Conservation (phyloP, 441 rosid species). For the Populus tomentosa region DNA sequence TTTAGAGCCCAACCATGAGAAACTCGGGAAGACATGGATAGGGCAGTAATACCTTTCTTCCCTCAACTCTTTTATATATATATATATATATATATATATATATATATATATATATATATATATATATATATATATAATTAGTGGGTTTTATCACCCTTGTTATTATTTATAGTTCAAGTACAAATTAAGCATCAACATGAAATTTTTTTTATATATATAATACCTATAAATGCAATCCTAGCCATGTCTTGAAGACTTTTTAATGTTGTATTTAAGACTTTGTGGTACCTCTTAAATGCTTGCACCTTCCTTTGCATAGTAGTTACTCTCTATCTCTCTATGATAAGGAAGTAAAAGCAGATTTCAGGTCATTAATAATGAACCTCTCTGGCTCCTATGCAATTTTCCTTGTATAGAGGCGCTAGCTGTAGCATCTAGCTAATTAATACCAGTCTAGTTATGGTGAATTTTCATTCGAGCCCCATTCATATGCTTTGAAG, state of each 20-base stretch:
- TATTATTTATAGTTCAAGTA: too few relatives aligned
- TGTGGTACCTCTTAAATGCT: slow-evolving; percentile 25
- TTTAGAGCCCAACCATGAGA: too few relatives aligned
- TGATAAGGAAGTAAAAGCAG: not conserved
- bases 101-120: too few relatives aligned
- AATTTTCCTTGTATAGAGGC: not conserved
- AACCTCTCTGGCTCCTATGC: not conserved
- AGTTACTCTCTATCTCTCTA: not conserved
- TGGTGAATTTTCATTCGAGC: too few relatives aligned
- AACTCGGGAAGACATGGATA: too few relatives aligned
- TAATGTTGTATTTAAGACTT: slow-evolving; percentile 28
- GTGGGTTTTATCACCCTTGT: too few relatives aligned
- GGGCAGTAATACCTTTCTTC: too few relatives aligned
- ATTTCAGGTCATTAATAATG: not conserved
- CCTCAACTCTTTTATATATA: too few relatives aligned
- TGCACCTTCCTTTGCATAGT: slow-evolving; percentile 21
- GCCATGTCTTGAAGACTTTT: not conserved
- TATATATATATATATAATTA: too few relatives aligned
- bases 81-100: too few relatives aligned
- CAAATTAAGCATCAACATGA: not conserved
- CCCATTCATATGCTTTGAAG: too few relatives aligned
- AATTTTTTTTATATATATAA: not conserved
- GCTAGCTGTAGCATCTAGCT: not conserved
- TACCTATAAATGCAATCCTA: too few relatives aligned
- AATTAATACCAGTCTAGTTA: not conserved